Evolutionary conservation across 2,329 filamentous ascomycete species (phyloP).

Genomic region (Cadophora sp.): DNA sequence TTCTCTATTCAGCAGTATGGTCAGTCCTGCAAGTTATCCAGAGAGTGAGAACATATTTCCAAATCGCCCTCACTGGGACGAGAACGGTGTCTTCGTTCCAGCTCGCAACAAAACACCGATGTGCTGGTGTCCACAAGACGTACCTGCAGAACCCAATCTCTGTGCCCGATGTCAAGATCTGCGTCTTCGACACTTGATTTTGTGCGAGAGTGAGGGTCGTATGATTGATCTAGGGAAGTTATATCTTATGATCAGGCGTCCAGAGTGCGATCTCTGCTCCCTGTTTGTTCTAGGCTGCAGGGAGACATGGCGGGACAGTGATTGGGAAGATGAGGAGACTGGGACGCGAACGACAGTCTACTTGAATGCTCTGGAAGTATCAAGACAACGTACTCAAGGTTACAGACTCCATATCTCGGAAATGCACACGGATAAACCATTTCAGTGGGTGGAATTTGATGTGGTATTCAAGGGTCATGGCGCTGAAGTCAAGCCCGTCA

Average conservation of each 20-base stretch:
- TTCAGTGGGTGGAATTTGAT: constrained; percentile 21
- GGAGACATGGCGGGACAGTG: constrained; percentile 27
- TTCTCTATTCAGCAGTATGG: neutral
- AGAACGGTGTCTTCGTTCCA: constrained; percentile 8
- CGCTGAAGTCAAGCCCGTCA: neutral
- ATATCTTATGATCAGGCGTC: constrained; percentile 8
- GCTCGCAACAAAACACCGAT: constrained; percentile 9
- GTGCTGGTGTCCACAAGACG: constrained; percentile 20
- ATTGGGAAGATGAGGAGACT: constrained; percentile 87
- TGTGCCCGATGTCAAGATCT: constrained; percentile 7
- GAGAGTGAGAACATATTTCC: constrained; percentile 15
- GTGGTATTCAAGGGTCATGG: constrained; percentile 13
- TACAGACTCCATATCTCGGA: constrained; percentile 13
- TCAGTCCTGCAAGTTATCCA: constrained; percentile 8
- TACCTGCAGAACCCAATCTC: constrained; percentile 11
- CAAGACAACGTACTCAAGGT: constrained; percentile 57
- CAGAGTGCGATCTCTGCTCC: constrained; percentile 16
- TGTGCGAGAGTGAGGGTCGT: constrained; percentile 16
- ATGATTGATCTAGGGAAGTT: constrained; percentile 20
- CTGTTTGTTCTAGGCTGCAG: constrained; percentile 2
- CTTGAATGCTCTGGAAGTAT: constrained; percentile 6
- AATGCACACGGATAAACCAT: neutral
- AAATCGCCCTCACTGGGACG: constrained; percentile 16
- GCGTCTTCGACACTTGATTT: constrained; percentile 16
- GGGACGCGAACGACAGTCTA: constrained; percentile 39